Conservation (phyloP, 208 protist species). For the Acanthamoeba royreba region DNA sequence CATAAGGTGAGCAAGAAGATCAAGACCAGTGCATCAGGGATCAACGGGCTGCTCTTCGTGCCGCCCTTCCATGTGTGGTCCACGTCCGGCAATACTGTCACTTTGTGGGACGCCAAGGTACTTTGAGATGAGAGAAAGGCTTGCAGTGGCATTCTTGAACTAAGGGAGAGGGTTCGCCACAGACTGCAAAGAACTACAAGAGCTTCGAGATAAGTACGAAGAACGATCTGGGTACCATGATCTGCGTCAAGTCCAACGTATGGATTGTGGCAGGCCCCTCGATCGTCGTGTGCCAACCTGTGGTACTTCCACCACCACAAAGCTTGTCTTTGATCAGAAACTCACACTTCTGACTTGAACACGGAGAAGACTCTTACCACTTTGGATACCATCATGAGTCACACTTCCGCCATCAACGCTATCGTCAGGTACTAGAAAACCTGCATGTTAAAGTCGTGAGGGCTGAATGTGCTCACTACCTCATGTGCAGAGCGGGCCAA, state of each 20-base stretch:
- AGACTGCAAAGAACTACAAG: constrained; percentile 18
- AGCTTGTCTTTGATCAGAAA: neutral
- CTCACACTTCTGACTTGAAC: neutral
- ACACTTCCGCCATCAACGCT: neutral
- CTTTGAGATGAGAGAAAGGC: too few relatives aligned
- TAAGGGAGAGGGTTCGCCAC: neutral
- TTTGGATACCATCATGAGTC: neutral
- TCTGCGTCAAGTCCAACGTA: neutral
- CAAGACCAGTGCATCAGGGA: neutral
- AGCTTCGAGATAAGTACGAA: neutral
- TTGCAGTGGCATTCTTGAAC: too few relatives aligned
- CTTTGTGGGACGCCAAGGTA: constrained; percentile 28
- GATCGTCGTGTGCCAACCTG: constrained; percentile 24
- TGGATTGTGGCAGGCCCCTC: neutral
- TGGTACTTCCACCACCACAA: neutral
- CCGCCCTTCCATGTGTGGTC: constrained; percentile 39
- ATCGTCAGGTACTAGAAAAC: too few relatives aligned
- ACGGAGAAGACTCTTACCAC: neutral
- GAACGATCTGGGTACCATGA: neutral
- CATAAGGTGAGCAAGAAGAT: constrained; percentile 8
- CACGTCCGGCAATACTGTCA: neutral
- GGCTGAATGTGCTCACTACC: too few relatives aligned
- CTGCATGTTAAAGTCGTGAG: too few relatives aligned
- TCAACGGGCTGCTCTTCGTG: constrained; percentile 24
- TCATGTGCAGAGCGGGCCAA: too few relatives aligned